Percentiles rank a stretch among this genome's conserved stretches.
These are phyloP conservation scores for Piromyces sp. DNA, from an alignment of 192 early-diverging fungal genomes.

Conservation along the genomic window DNA sequence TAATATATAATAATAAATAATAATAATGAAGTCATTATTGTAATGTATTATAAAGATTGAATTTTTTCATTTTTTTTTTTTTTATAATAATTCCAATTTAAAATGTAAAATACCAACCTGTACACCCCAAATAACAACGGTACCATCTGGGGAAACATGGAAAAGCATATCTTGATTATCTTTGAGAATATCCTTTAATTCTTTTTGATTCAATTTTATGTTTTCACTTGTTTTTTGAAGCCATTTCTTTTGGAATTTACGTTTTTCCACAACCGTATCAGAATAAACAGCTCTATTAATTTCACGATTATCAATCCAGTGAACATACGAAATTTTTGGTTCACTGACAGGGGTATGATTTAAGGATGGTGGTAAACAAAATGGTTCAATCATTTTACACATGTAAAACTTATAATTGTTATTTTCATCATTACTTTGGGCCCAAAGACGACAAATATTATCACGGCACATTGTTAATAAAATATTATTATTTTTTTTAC, in stretches of 20 bases:
- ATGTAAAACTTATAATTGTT: conserved; percentile 40
- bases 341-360: conserved; percentile 1
- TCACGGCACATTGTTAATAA: conserved; percentile 52
- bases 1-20: no score
- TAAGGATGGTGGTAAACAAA: conserved; percentile 26
- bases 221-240: conserved; percentile 4
- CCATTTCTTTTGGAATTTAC: conserved; percentile 1
- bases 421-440: conserved; percentile 17
- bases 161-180: conserved; percentile 66
- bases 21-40: no score
- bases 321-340: conserved; percentile 28
- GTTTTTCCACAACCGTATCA: neutral
- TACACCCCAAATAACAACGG: conserved; percentile 60
- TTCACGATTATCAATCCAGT: conserved; percentile 36
- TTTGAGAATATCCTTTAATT: conserved; percentile 34
- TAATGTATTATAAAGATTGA: no score
- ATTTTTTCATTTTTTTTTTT: no score
- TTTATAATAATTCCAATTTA: no score
- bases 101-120: no score
- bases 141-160: conserved; percentile 48
- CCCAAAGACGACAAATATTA: conserved; percentile 56
- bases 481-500: conserved; percentile 1
- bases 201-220: conserved; percentile 17
- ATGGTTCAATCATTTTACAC: conserved; percentile 49
- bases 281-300: conserved; percentile 18